Evolutionary conservation across 176 grass and related monocot species (phyloP), one percentile per base, ranked within the genome.

Genomic region (Lolium multiflorum): DNA sequence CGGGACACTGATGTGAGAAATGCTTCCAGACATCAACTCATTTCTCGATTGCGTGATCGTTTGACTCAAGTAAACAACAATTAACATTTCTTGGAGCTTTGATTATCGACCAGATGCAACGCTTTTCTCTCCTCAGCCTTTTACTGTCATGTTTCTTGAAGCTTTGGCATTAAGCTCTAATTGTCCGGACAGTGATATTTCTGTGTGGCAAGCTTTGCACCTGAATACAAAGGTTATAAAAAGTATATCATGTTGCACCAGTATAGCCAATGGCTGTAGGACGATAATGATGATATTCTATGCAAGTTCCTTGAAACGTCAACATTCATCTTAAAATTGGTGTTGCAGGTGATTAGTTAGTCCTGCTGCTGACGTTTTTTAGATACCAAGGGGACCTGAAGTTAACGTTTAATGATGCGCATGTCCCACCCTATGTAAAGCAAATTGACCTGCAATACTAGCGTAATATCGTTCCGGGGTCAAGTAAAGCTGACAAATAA

Each of bases 1-100:
- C 41, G 41, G 41, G 41, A 43, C 41, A 43, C 41, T 43, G 7
- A 7, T 43, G 7, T 43, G 83, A 95, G 83, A 88, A 55, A 49
- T 44, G 3, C 71, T 87, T 80, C 41, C 14, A 65, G 15, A 77
- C 18, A 88, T 52, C 44, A 44, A 16, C 72, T 72, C 6, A 2
- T 66, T 79, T 80, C 50, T 68, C 15, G 13, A 67, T 85, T 79
- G 13, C 35, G 5, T 3, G 4, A 57, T 68, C 54, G 13, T 74
- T 81, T 72, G 20, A 28, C 21, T 78, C 38, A 2, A 82, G 17
- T 65, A 83, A 38, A 91, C 49, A 26, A 67, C 48, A 20, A 49
- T 3, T 1, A 78, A 4, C 3, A 20, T 44, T 71, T 71, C 37
- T 44, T 44, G 37, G 38, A 71, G 38, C 9, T 71, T 13, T 71